Conservation (phyloP, 2,329 filamentous ascomycete species). For the Talaromyces islandicus region DNA sequence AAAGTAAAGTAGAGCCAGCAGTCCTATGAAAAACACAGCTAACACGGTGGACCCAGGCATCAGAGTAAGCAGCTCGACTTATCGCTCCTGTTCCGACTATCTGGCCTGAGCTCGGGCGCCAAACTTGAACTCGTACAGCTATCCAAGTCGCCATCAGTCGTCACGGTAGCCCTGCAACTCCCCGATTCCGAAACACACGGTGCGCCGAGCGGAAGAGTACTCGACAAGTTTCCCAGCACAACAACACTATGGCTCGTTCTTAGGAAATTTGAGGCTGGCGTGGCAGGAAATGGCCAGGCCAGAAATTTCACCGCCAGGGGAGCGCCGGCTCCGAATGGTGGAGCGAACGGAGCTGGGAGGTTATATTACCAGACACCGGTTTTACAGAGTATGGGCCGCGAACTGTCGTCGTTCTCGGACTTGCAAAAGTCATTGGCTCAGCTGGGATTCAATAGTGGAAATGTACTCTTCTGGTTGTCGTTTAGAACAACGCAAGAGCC, state of each 20-base stretch:
- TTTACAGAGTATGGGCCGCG: slow-evolving; percentile 74
- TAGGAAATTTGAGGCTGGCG: slow-evolving; percentile 79
- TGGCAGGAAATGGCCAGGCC: slow-evolving; percentile 53
- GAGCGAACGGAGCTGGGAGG: slow-evolving; percentile 58
- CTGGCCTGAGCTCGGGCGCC: slow-evolving; percentile 75
- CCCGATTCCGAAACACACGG: slow-evolving; percentile 63
- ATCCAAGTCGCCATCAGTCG: slow-evolving; percentile 75
- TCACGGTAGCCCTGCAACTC: slow-evolving; percentile 84
- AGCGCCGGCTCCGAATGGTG: slow-evolving; percentile 53
- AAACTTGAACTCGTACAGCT: slow-evolving; percentile 87
- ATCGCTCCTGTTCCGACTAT: slow-evolving; percentile 74
- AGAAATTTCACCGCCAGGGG: slow-evolving; percentile 82
- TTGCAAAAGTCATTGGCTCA: slow-evolving; percentile 85
- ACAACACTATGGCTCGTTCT: slow-evolving; percentile 85
- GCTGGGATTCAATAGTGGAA: slow-evolving; percentile 80
- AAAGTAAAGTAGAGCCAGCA: slow-evolving; percentile 55
- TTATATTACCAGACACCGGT: slow-evolving; percentile 85
- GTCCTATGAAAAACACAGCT: slow-evolving; percentile 2
- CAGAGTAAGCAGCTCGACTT: slow-evolving; percentile 83
- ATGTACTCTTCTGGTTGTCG: slow-evolving; percentile 67
- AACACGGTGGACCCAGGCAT: slow-evolving; percentile 45
- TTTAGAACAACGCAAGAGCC: slow-evolving; percentile 73
- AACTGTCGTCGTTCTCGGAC: slow-evolving; percentile 69
- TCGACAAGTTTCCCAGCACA: slow-evolving; percentile 81
- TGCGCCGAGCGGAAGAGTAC: slow-evolving; percentile 61